phyloP scores from a whole-genome alignment of 306 rosid species.

The Ochetophila trinervis region DNA sequence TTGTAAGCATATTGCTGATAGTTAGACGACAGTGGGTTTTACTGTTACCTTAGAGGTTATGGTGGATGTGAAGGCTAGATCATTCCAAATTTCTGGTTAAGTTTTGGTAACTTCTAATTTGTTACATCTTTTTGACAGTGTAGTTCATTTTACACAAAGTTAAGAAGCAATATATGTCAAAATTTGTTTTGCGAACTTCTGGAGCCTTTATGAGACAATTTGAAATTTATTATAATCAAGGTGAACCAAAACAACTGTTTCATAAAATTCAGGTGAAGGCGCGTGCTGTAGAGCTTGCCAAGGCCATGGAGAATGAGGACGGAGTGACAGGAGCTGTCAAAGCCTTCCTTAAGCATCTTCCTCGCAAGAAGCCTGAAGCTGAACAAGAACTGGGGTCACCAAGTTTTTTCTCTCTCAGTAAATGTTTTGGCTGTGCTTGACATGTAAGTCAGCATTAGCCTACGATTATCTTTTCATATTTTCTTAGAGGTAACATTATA shows the following conservation, averaged over 20 bases:
- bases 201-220: slow-evolving; percentile 8
- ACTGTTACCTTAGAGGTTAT: too few species aligned
- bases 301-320: slow-evolving; percentile 91
- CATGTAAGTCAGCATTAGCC: background rate
- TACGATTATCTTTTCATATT: slow-evolving; percentile 10
- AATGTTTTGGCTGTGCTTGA: slow-evolving; percentile 84
- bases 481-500: slow-evolving; percentile 9
- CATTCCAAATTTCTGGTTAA: too few species aligned
- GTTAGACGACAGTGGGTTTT: too few species aligned
- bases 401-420: slow-evolving; percentile 51
- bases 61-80: too few species aligned
- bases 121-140: too few species aligned
- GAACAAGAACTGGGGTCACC: slow-evolving; percentile 48
- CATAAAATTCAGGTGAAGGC: slow-evolving; percentile 62
- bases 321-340: slow-evolving; percentile 96
- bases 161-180: too few species aligned
- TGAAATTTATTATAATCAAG: slow-evolving; percentile 2
- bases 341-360: slow-evolving; percentile 95
- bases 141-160: too few species aligned
- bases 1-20: too few species aligned
- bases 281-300: slow-evolving; percentile 71
- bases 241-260: slow-evolving; percentile 5
- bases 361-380: slow-evolving; percentile 39
- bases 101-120: too few species aligned
- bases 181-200: too few species aligned